Evolutionary conservation across 2,329 filamentous ascomycete genomes (phyloP), one percentile per base, ranked within the genome.

Genomic region (Eutypella sp.): DNA sequence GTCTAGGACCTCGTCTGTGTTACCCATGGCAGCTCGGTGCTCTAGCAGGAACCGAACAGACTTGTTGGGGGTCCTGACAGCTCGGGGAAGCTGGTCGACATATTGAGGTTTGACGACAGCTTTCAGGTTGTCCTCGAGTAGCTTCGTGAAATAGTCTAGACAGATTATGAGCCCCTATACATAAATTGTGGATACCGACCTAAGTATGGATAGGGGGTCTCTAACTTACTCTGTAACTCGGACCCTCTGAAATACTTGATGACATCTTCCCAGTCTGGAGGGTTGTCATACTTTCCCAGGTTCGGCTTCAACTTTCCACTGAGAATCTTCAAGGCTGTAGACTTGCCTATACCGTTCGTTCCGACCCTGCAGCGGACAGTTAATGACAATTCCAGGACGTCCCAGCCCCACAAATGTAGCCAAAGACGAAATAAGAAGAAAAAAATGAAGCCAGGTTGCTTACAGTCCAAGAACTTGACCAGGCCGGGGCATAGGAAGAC

Each of bases 341-440:
- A 96, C 82, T 99, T 99, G 71, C 93, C 93, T 62, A 97, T 99
- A 89, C 95, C 93, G 82, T 99, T 99, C 60, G 93, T 97, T 68
- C 93, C 95, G 38, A 99, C 95, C 43, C 36, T 39, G n/a, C 19
- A 39, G n/a, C 5, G n/a, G 22, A 39, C 19, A n/a, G 19, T 39
- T 23, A 39, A 20, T n/a, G 23, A 22, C 23, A 15, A 16, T 9
- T n/a, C 18, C 8, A 8, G 20, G 15, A n/a, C n/a, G n/a, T n/a
- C n/a, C n/a, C n/a, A n/a, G n/a, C n/a, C n/a, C n/a, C n/a, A n/a
- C n/a, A n/a, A n/a, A n/a, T n/a, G n/a, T n/a, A n/a, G n/a, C n/a
- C n/a, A n/a, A n/a, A n/a, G n/a, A n/a, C n/a, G n/a, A n/a, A n/a
- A n/a, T n/a, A n/a, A 39, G 19, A 37, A 39, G 20, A 20, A 10